Percentiles rank a stretch among this genome's conserved stretches.
Evolutionary conservation across 1,284 basidiomycete genomes (phyloP).

Genomic region (Ustilago curta): DNA sequence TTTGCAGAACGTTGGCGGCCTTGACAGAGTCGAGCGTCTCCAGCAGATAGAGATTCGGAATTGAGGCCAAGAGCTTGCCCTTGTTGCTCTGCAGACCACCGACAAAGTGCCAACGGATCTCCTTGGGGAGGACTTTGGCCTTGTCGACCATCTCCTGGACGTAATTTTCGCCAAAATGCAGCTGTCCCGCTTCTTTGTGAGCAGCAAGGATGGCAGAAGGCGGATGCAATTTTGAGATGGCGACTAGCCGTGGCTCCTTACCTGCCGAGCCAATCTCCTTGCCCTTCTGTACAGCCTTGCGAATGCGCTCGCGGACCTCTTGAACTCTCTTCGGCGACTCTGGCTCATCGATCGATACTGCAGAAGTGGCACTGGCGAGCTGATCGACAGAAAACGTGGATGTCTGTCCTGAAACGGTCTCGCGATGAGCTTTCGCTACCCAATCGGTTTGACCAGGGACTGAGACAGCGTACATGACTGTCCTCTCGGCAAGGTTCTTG

Average conservation of each 20-base stretch:
- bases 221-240: slow-evolving; percentile 95
- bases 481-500: slow-evolving; percentile 64
- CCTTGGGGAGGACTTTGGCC: slow-evolving; percentile 61
- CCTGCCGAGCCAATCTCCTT: slow-evolving; percentile 39
- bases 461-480: slow-evolving; percentile 66
- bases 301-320: slow-evolving; percentile 47
- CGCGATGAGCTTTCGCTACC: slow-evolving; percentile 43
- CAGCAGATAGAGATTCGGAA: slow-evolving; percentile 87
- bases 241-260: slow-evolving; percentile 76
- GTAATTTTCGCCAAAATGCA: slow-evolving; percentile 98
- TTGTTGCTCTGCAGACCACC: slow-evolving; percentile 96
- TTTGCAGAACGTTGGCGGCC: slow-evolving; percentile 85
- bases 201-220: slow-evolving; percentile 82
- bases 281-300: slow-evolving; percentile 37
- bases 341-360: slow-evolving; percentile 22
- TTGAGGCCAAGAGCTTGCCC: slow-evolving; percentile 85
- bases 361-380: slow-evolving; percentile 16
- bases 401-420: slow-evolving; percentile 1
- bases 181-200: slow-evolving; percentile 74
- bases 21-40: slow-evolving; percentile 92
- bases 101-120: slow-evolving; percentile 91
- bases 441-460: slow-evolving; percentile 67
- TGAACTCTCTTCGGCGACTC: slow-evolving; percentile 33
- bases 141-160: slow-evolving; percentile 93
- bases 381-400: slow-evolving; percentile 10